Conservation (phyloP, 1,139 yeast genomes). For the Debaryomyces psychrophilus region DNA sequence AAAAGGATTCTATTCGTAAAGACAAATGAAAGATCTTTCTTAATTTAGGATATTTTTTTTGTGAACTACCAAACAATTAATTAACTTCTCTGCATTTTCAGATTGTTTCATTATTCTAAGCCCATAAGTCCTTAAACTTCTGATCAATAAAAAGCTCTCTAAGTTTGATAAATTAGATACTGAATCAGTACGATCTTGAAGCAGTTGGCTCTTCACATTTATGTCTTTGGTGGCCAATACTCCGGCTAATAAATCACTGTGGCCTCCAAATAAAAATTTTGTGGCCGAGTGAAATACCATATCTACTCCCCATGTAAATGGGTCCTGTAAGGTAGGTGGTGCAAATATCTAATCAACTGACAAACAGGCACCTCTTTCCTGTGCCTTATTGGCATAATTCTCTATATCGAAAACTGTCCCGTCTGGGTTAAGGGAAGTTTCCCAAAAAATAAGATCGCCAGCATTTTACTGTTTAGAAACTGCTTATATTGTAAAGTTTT, state of each 20-base stretch:
- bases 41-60: conserved; percentile 51
- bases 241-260: conserved; percentile 89
- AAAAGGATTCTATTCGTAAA: conserved; percentile 67
- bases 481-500: conserved; percentile 51
- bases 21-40: conserved; percentile 68
- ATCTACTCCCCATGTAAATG: conserved; percentile 73
- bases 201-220: conserved; percentile 48
- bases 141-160: conserved; percentile 70
- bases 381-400: conserved; percentile 63
- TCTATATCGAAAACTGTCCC: conserved; percentile 70
- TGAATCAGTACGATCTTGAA: conserved; percentile 62
- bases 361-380: conserved; percentile 66
- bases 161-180: conserved; percentile 82
- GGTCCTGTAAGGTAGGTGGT: conserved; percentile 80
- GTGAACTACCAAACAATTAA: conserved; percentile 57
- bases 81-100: conserved; percentile 61
- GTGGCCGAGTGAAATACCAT: conserved; percentile 88
- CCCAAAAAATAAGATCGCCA: conserved; percentile 83
- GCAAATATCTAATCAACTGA: conserved; percentile 75
- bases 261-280: conserved; percentile 91
- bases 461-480: conserved; percentile 50
- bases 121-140: conserved; percentile 81
- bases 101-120: conserved; percentile 71
- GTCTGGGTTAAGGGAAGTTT: conserved; percentile 86
- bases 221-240: conserved; percentile 63